Evolutionary conservation across 1,284 basidiomycete species (phyloP).

Genomic region (Austroboletus niveus): DNA sequence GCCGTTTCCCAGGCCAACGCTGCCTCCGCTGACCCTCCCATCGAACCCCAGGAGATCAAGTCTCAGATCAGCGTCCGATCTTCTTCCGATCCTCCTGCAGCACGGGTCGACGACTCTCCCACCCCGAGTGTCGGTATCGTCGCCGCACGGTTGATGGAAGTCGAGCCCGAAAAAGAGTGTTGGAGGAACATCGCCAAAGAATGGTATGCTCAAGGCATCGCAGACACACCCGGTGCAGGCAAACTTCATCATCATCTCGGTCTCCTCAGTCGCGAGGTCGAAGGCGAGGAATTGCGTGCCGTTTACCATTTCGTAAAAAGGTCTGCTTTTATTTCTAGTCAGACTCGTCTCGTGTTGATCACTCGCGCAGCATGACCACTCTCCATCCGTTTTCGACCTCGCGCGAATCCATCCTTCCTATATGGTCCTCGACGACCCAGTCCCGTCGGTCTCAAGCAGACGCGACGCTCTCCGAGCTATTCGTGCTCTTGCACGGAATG

Average conservation of each 20-base stretch:
- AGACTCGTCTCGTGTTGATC: neutral
- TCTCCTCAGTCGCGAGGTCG: conserved; percentile 77
- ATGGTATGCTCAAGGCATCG: conserved; percentile 89
- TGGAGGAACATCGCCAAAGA: conserved; percentile 90
- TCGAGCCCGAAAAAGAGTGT: conserved; percentile 88
- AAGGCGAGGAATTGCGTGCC: conserved; percentile 80
- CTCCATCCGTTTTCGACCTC: conserved; percentile 85
- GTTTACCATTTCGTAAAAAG: conserved; percentile 97
- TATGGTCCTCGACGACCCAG: conserved; percentile 81
- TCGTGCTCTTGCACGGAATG: conserved; percentile 92
- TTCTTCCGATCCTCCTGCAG: conserved; percentile 50
- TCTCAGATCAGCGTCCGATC: conserved; percentile 37
- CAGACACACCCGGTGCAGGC: conserved; percentile 87
- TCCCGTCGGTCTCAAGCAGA: conserved; percentile 73
- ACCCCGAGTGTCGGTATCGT: conserved; percentile 82
- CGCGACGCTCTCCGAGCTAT: conserved; percentile 77
- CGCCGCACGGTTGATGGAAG: conserved; percentile 82
- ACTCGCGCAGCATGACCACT: conserved; percentile 70
- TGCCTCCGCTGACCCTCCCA: conserved; percentile 23
- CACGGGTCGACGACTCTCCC: conserved; percentile 64
- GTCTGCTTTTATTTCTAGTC: conserved; percentile 41
- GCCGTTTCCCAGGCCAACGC: conserved; percentile 43
- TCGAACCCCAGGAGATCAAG: conserved; percentile 18
- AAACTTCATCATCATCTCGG: conserved; percentile 96
- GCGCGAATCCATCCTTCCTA: conserved; percentile 81